Percentiles rank a stretch among this genome's conserved stretches.
Conservation (phyloP, 2,329 filamentous ascomycete species). For the Exserohilum turcica region DNA sequence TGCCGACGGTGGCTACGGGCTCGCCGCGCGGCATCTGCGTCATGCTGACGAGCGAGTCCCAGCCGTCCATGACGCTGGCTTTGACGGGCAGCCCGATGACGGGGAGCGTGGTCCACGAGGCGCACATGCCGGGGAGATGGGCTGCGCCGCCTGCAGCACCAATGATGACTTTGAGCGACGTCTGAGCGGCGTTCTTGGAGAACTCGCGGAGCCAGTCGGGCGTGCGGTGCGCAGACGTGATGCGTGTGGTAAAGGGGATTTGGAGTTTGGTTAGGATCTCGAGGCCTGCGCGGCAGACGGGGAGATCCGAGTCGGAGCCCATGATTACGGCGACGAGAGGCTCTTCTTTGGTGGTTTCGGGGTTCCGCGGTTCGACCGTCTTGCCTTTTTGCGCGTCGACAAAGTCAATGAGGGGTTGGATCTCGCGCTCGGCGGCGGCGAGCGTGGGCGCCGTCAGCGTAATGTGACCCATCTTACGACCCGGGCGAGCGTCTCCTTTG, state of each 20-base stretch:
- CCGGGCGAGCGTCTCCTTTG: slow-evolving; percentile 80
- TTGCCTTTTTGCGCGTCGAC: slow-evolving; percentile 62
- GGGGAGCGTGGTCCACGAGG: slow-evolving; percentile 55
- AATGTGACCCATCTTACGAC: slow-evolving; percentile 94
- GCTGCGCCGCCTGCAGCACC: slow-evolving; percentile 57
- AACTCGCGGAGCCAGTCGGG: slow-evolving; percentile 55
- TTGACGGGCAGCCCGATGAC: slow-evolving; percentile 60
- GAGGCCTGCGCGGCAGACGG: slow-evolving; percentile 68
- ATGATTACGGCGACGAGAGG: slow-evolving; percentile 78
- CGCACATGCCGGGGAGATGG: slow-evolving; percentile 59
- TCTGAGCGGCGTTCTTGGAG: slow-evolving; percentile 46
- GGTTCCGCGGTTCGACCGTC: slow-evolving; percentile 26
- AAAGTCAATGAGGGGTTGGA: slow-evolving; percentile 71
- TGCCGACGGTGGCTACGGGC: slow-evolving; percentile 51
- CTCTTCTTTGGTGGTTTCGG: slow-evolving; percentile 22
- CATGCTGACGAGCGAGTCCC: slow-evolving; percentile 57
- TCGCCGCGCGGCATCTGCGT: slow-evolving; percentile 58
- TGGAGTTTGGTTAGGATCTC: slow-evolving; percentile 70
- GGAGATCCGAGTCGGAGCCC: slow-evolving; percentile 80
- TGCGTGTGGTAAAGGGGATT: slow-evolving; percentile 74
- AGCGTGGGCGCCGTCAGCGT: slow-evolving; percentile 76
- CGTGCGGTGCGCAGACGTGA: slow-evolving; percentile 72
- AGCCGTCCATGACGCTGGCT: slow-evolving; percentile 56
- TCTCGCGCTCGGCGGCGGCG: slow-evolving; percentile 68
- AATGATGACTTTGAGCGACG: slow-evolving; percentile 54